phyloP scores from a whole-genome alignment of 78 protist genomes.

The Bigelowiella natans region DNA sequence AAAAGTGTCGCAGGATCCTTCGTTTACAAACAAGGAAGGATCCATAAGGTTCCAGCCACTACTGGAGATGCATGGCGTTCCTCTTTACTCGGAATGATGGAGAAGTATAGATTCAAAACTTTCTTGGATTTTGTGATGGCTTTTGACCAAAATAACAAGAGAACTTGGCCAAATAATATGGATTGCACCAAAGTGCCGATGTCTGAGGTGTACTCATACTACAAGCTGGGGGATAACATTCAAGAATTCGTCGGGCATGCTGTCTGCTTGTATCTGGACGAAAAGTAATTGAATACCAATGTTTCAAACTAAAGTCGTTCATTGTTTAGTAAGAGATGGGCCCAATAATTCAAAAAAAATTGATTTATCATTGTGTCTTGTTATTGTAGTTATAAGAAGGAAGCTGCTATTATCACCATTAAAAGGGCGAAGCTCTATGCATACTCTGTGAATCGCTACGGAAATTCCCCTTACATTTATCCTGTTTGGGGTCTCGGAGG shows the following conservation, averaged over 20 bases:
- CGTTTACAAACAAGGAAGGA: not conserved
- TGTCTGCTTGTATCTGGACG: slow-evolving; percentile 78
- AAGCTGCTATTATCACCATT: slow-evolving; percentile 62
- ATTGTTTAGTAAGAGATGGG: no score
- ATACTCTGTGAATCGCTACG: slow-evolving; percentile 56
- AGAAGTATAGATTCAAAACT: slow-evolving; percentile 75
- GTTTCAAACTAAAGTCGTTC: no score
- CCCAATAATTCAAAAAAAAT: no score
- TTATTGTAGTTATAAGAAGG: slow-evolving; percentile 38
- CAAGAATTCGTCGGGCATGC: slow-evolving; percentile 93
- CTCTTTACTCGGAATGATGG: slow-evolving; percentile 67
- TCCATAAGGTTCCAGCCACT: slow-evolving; percentile 4
- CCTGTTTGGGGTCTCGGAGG: slow-evolving; percentile 98
- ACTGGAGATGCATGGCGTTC: not conserved
- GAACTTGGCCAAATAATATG: not conserved
- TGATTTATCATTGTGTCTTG: not conserved
- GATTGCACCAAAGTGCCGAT: slow-evolving; percentile 27
- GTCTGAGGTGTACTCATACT: slow-evolving; percentile 69
- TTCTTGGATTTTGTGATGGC: slow-evolving; percentile 70
- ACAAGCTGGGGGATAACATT: slow-evolving; percentile 63
- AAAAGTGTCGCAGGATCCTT: slow-evolving; percentile 23
- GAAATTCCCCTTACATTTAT: slow-evolving; percentile 90
- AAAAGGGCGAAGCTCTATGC: slow-evolving; percentile 68
- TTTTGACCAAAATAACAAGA: slow-evolving; percentile 56
- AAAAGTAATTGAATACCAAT: slow-evolving; percentile 45